phyloP scores from a whole-genome alignment of 192 early-diverging fungal genomes.

The Pecoramyces ruminantium region DNA sequence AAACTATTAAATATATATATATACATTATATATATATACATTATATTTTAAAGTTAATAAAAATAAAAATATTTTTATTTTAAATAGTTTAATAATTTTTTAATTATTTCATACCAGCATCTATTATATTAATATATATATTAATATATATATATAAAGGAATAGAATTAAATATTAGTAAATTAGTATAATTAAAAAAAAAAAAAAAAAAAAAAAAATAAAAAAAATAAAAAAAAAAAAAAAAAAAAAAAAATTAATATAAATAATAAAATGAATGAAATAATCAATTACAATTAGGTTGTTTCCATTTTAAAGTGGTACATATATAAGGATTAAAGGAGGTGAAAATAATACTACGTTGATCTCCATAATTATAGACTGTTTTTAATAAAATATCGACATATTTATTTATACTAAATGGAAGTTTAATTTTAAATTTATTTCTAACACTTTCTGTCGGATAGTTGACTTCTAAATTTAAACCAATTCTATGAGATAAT shows the following conservation, averaged over 20 bases:
- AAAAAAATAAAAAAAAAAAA: no score
- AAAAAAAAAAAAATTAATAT: no score
- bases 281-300: conserved; percentile 71
- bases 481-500: conserved; percentile 51
- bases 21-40: neutral
- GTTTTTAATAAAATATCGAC: conserved; percentile 77
- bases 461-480: conserved; percentile 79
- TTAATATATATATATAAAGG: no score
- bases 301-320: conserved; percentile 95
- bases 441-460: conserved; percentile 48
- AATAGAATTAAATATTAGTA: no score
- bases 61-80: no score
- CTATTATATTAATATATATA: no score
- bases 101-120: no score
- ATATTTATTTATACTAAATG: conserved; percentile 59
- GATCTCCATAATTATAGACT: conserved; percentile 60
- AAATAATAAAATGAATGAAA: no score
- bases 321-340: conserved; percentile 85
- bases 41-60: conserved; percentile 11
- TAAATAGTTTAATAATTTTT: no score
- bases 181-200: no score
- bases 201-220: no score
- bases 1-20: conserved; percentile 31
- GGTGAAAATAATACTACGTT: conserved; percentile 62
- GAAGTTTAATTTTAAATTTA: conserved; percentile 26